Evolutionary conservation across 768 basidiomycete species (phyloP), one percentile per base, ranked within the genome.

Genomic region (Psilocybe cyanescens): DNA sequence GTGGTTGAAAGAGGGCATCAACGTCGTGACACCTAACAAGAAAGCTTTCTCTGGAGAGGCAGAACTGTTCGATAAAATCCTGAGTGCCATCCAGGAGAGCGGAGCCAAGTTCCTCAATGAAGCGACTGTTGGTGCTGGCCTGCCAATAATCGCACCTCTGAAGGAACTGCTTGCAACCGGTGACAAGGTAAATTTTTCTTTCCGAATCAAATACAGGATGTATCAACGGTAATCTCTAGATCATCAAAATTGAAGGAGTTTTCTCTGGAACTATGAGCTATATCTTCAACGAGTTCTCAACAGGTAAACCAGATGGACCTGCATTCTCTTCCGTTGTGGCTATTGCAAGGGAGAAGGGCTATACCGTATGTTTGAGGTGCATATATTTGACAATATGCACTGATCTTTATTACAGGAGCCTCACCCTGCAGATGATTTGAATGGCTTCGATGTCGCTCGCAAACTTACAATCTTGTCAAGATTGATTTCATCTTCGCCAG

Each of bases 211-310:
- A 8, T 2, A 55, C 29, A 51, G 46, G 41, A 30, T 46, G 12
- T n/a, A 54, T 52, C 35, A 53, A 44, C 4, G 8, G 5, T 44
- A 6, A 3, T 50, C 28, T 62, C n/a, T 24, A 92, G 90, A 79
- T 97, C 63, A 78, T 82, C 68, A 97, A 94, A 81, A 93, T 99
- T 65, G 97, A 99, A 75, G 97, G 97, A 41, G 97, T 99, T 19
- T 94, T 99, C 75, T 95, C 93, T 4, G 97, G 97, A 8, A 99
- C 97, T 2, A 87, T 99, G 83, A 94, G 91, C 72, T 99, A 99
- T 79, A 99, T 99, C 78, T 99, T 99, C 84, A 99, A 99, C 78
- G 88, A 95, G 64, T 94, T 95, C 78, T 89, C 92, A 2, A 89
- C 86, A 3, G 87, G 86, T 1, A 81, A 83, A 49, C 77, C 86